Base-by-base conservation (phyloP, 2,329 filamentous ascomycete genomes). In the Apiospora marii region DNA sequence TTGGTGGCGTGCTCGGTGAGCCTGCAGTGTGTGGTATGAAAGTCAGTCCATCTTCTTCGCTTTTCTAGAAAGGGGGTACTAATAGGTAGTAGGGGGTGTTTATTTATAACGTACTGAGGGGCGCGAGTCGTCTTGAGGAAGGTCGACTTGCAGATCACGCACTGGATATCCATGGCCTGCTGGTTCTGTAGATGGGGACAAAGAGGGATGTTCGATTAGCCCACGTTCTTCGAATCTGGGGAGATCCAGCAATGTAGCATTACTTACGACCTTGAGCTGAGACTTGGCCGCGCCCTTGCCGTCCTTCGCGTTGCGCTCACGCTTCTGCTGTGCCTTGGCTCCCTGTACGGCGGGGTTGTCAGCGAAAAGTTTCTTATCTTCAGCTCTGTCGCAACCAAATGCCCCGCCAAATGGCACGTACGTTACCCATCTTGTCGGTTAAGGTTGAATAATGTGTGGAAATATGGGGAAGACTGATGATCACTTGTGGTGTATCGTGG, bases 101-200 rank as follows among this genome's bases (percentile, higher is more conserved):
- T 16, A n/a, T 41, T 48, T 16, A n/a, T 41, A 48, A 48, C 89
- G 77, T 86, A 92, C 90, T 92, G 91, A 78, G 92, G 92, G 74
- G 88, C 90, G 80, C 92, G 92, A 74, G 92, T 92, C 48, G 93
- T 95, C 86, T 92, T 92, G 77, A 95, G 88, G 85, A 95, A 95
- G 43, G 92, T 93, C 77, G 92, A 89, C 84, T 91, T 93, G 92
- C 93, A 95, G 79, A 91, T 86, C 76, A 89, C 85, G 88, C 93
- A 95, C 83, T 94, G 92, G 83, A 95, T 93, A 80, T 89, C 91
- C 86, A 91, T 93, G 73, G 93, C 93, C 77, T 91, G 87, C 77
- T 89, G 87, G 85, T 95, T 95, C 92, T 93, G 76, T 73, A 64
- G 70, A 70, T 49, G 19, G 27, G 49, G 48, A 34, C 22, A 41